These are phyloP conservation scores for Amanita exitialis DNA, from an alignment of 768 basidiomycete genomes.

Conservation along the genomic window DNA sequence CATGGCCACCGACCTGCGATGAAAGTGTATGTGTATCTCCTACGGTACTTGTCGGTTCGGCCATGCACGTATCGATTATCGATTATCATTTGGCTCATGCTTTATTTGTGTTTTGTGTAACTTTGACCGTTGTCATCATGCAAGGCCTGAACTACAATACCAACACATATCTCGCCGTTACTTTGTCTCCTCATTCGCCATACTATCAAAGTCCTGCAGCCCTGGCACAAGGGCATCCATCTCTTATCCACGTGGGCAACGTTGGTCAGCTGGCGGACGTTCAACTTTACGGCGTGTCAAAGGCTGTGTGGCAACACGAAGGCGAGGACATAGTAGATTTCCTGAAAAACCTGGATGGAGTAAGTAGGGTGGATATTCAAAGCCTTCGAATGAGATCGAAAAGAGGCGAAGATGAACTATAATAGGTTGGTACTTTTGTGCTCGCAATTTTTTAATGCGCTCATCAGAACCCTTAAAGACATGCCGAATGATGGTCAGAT, in stretches of 20 bases:
- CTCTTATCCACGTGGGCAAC: slow-evolving; percentile 26
- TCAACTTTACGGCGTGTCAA: slow-evolving; percentile 34
- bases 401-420: slow-evolving; percentile 5
- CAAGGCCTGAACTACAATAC: slow-evolving; percentile 25
- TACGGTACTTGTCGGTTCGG: slow-evolving; percentile 8
- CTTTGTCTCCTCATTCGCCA: slow-evolving; percentile 24
- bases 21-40: slow-evolving; percentile 21
- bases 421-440: neutral
- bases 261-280: slow-evolving; percentile 34
- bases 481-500: neutral
- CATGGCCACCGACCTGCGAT: slow-evolving; percentile 76
- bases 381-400: neutral
- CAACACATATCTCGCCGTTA: slow-evolving; percentile 35
- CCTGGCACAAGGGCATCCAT: slow-evolving; percentile 22
- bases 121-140: slow-evolving; percentile 6
- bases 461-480: neutral
- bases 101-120: neutral
- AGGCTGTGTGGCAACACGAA: slow-evolving; percentile 22
- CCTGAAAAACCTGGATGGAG: neutral
- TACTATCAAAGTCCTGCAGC: slow-evolving; percentile 19
- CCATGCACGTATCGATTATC: neutral
- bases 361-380: slow-evolving; percentile 6
- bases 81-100: neutral
- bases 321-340: neutral
- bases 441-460: neutral